Base-by-base conservation (phyloP, 1,284 basidiomycete genomes). In the Malassezia caprae region DNA sequence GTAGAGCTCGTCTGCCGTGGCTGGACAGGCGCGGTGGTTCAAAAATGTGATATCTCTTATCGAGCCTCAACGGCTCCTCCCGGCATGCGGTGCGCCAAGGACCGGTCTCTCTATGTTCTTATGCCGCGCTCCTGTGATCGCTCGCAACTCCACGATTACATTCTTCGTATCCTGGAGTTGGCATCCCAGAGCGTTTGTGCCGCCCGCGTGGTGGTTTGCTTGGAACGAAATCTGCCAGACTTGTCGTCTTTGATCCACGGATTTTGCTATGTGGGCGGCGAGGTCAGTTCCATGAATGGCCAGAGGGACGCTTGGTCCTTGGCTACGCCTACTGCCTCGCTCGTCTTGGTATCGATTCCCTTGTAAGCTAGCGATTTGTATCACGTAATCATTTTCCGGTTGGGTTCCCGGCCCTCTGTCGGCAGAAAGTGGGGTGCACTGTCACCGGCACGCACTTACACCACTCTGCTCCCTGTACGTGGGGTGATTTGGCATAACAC, bases 211-310 rank as follows among this genome's bases (percentile, higher is more conserved):
- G 60, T 71, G 50, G 51, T 71, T 24, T 67, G 62, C 26, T 52
- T 71, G 43, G 56, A 63, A 23, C 53, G 53, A 19, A 40, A 50
- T 24, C 56, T 64, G 46, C 51, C 53, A 11, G 68, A 70, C 31
- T 62, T 67, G 23, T 47, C 55, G 5, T 55, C 60, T 1, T 59
- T 68, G 8, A 55, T 71, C 8, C 68, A 66, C 45, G 68, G 68
- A 2, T 53, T 71, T 11, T 67, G 65, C 53, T 71, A 71, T 31
- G 68, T 71, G 2, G 68, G 68, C 11, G 68, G 64, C 17, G 53
- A 62, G 11, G 59, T 69, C 30, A 61, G 65, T 6, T 58, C 64
- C 5, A 53, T 44, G 6, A 45, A 39, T 12, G 45, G 50, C 19
- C 46, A 47, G 28, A 42, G 13, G 13, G 55, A 57, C n/a, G 19